Evolutionary conservation across 2,329 filamentous ascomycete species (phyloP).

Genomic region (Cercospora nicotianae): DNA sequence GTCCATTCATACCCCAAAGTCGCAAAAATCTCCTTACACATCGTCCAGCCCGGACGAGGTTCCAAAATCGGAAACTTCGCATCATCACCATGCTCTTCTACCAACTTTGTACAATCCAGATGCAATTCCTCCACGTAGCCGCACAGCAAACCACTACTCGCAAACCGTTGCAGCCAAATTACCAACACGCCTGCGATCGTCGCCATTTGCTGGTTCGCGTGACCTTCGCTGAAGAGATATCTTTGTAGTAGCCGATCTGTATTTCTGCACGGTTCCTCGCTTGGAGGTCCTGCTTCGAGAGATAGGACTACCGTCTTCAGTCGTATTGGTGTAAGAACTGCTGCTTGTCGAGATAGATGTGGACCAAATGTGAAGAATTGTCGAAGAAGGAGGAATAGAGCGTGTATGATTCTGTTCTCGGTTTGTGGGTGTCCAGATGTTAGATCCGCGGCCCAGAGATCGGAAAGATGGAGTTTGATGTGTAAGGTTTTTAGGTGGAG

Average conservation of each 20-base stretch:
- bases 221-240: background rate
- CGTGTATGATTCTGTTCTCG: constrained; percentile 12
- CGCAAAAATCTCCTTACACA: background rate
- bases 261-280: background rate
- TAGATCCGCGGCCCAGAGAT: constrained; percentile 2
- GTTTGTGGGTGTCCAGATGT: background rate
- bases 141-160: constrained; percentile 8
- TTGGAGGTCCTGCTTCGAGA: background rate
- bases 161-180: constrained; percentile 10
- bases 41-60: background rate
- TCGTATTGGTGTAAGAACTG: background rate
- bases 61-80: background rate
- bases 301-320: constrained; percentile 4
- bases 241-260: background rate
- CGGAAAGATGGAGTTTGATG: constrained; percentile 3
- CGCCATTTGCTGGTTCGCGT: background rate
- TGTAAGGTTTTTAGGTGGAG: background rate
- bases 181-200: constrained; percentile 8
- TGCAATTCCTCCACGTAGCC: background rate
- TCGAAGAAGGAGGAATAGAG: constrained; percentile 3
- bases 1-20: constrained; percentile 7
- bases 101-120: background rate
- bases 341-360: constrained; percentile 1
- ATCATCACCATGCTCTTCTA: background rate
- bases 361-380: constrained; percentile 2